These are phyloP conservation scores for Pseudocercospora vitis DNA, from an alignment of 2,329 filamentous ascomycete species.

Conservation along the genomic window DNA sequence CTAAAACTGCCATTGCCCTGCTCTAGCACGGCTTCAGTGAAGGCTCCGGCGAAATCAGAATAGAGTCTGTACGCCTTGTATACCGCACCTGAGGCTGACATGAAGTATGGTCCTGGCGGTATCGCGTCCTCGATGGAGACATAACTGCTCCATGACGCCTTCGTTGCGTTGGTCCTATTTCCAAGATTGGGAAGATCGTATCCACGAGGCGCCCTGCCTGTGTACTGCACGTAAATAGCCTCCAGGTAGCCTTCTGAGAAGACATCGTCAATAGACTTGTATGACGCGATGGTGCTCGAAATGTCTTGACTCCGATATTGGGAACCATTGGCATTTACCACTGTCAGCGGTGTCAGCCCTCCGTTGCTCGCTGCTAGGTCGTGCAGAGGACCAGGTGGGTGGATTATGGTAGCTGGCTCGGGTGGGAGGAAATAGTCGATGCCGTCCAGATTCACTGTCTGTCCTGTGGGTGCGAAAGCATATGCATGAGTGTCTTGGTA, in stretches of 20 bases:
- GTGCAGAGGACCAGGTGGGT: slow-evolving; percentile 21
- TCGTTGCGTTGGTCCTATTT: slow-evolving; percentile 21
- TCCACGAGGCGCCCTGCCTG: slow-evolving; percentile 15
- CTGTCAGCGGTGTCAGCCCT: slow-evolving; percentile 43
- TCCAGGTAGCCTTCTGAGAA: slow-evolving; percentile 44
- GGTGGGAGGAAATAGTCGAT: slow-evolving; percentile 45
- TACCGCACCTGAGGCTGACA: slow-evolving; percentile 48
- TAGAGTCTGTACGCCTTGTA: slow-evolving; percentile 54
- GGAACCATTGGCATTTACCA: slow-evolving; percentile 35
- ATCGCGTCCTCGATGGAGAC: slow-evolving; percentile 32
- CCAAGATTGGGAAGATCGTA: slow-evolving; percentile 7
- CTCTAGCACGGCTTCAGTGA: slow-evolving; percentile 49
- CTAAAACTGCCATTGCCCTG: slow-evolving; percentile 44
- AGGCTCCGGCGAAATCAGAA: slow-evolving; percentile 51
- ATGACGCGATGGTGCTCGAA: slow-evolving; percentile 32
- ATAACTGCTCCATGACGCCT: slow-evolving; percentile 23
- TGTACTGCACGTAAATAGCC: slow-evolving; percentile 33
- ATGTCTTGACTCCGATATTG: slow-evolving; percentile 31
- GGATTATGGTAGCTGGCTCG: slow-evolving; percentile 38
- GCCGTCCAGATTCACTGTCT: slow-evolving; percentile 43
- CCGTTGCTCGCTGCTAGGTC: slow-evolving; percentile 25
- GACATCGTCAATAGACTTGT: slow-evolving; percentile 43
- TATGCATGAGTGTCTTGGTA: not conserved
- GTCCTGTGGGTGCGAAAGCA: slow-evolving; percentile 39
- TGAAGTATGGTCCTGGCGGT: slow-evolving; percentile 53